phyloP scores from a whole-genome alignment of 768 basidiomycete species.

The Suillus cothurnatus region DNA sequence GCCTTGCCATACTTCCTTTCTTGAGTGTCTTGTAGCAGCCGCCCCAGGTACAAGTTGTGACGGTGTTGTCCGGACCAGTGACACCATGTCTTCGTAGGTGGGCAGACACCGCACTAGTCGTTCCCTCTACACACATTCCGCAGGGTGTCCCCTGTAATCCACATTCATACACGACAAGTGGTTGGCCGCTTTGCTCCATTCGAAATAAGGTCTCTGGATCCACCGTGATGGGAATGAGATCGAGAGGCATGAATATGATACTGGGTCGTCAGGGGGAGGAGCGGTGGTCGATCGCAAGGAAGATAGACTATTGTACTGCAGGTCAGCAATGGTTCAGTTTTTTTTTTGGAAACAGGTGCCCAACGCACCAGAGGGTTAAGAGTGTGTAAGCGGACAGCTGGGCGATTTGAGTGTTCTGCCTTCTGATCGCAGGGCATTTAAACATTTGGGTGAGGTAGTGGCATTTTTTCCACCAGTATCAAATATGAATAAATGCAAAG shows the following conservation, averaged over 20 bases:
- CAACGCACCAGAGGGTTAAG: neutral
- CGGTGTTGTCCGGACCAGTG: neutral
- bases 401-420: neutral
- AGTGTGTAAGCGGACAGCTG: neutral
- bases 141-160: neutral
- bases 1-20: constrained; percentile 9
- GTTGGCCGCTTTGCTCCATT: neutral
- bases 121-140: constrained; percentile 8
- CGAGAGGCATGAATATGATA: neutral
- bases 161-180: neutral
- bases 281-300: neutral
- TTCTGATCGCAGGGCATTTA: neutral
- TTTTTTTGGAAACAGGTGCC: neutral
- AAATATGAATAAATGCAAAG: neutral
- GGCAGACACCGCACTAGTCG: neutral
- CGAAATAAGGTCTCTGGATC: neutral
- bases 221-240: neutral
- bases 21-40: constrained; percentile 7
- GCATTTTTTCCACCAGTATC: neutral
- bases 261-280: neutral
- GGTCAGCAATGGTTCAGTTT: neutral
- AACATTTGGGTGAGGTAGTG: neutral
- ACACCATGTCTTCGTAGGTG: constrained; percentile 12
- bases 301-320: neutral
- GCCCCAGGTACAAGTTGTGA: constrained; percentile 3